Percentiles rank a stretch among this genome's conserved stretches.
These are phyloP conservation scores for Trametes sp. DNA, from an alignment of 1,284 basidiomycete species.

Conservation along the genomic window DNA sequence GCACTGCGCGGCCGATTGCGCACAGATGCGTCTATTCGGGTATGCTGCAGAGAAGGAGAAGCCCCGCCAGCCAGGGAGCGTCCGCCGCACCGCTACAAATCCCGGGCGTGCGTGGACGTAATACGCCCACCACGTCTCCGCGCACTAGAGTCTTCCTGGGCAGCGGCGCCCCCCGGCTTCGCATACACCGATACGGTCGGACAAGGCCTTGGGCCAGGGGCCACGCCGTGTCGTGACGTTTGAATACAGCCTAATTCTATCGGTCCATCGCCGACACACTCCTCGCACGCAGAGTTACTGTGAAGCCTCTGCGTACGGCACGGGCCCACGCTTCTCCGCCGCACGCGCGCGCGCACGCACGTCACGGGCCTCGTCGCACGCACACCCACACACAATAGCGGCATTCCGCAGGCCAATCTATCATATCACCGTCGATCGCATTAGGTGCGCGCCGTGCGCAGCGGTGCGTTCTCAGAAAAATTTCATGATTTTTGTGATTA, in stretches of 20 bases:
- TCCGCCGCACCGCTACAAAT: slow-evolving; percentile 2
- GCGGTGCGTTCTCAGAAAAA: background rate
- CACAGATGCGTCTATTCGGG: too few relatives aligned
- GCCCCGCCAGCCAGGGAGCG: background rate
- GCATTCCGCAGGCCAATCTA: slow-evolving; percentile 17
- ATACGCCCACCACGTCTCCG: slow-evolving; percentile 18
- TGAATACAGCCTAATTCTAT: background rate
- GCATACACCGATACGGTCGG: slow-evolving; percentile 1
- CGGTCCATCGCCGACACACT: background rate
- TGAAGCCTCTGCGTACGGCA: background rate
- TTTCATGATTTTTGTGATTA: background rate
- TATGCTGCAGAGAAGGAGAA: background rate
- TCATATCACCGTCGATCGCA: slow-evolving; percentile 21
- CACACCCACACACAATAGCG: slow-evolving; percentile 14
- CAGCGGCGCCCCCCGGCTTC: slow-evolving; percentile 13
- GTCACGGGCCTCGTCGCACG: slow-evolving; percentile 4
- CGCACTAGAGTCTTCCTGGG: slow-evolving; percentile 9
- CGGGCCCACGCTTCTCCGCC: background rate
- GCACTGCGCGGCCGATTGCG: background rate
- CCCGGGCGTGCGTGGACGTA: slow-evolving; percentile 11
- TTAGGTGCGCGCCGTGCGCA: background rate
- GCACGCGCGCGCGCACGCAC: background rate
- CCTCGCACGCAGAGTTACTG: background rate
- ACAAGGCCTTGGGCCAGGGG: background rate
- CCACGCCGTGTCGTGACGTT: background rate